These are phyloP conservation scores for Puccinia horiana DNA, from an alignment of 1,284 basidiomycete genomes.

Conservation along the genomic window DNA sequence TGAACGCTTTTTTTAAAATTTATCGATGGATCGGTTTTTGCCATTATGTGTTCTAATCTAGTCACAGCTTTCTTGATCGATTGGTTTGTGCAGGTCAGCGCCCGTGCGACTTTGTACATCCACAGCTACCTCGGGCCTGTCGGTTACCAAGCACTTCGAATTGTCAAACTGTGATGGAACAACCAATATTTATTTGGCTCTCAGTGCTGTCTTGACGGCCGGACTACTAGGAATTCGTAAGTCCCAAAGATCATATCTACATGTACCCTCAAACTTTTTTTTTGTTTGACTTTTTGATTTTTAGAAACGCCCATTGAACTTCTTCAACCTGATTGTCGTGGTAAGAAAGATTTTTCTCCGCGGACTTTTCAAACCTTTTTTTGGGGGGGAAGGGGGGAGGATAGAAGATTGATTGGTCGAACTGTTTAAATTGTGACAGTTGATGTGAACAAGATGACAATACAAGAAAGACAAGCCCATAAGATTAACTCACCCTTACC, in stretches of 20 bases:
- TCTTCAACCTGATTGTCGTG: constrained; percentile 36
- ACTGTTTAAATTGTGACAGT: no score
- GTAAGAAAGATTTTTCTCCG: not conserved
- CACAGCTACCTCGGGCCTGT: constrained; percentile 3
- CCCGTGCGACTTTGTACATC: constrained; percentile 45
- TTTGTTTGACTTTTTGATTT: not conserved
- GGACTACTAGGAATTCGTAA: constrained; percentile 46
- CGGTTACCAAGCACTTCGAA: constrained; percentile 37
- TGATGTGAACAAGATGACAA: constrained; percentile 38
- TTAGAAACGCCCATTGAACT: constrained; percentile 44
- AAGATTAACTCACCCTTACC: constrained; percentile 37
- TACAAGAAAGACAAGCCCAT: constrained; percentile 40
- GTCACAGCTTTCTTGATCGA: not conserved
- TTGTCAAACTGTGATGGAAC: constrained; percentile 37
- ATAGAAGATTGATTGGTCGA: no score
- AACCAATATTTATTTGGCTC: constrained; percentile 36
- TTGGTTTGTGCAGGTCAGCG: constrained; percentile 9
- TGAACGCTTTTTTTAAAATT: not conserved
- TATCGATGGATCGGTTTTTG: not conserved
- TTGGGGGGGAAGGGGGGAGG: not conserved
- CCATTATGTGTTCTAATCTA: not conserved
- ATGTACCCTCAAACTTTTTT: no score
- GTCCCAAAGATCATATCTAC: not conserved
- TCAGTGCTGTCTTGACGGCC: constrained; percentile 44
- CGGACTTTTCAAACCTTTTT: not conserved